Percentiles rank a stretch among this genome's conserved stretches.
Conservation (phyloP, 441 rosid species). For the Geranium incanum region DNA sequence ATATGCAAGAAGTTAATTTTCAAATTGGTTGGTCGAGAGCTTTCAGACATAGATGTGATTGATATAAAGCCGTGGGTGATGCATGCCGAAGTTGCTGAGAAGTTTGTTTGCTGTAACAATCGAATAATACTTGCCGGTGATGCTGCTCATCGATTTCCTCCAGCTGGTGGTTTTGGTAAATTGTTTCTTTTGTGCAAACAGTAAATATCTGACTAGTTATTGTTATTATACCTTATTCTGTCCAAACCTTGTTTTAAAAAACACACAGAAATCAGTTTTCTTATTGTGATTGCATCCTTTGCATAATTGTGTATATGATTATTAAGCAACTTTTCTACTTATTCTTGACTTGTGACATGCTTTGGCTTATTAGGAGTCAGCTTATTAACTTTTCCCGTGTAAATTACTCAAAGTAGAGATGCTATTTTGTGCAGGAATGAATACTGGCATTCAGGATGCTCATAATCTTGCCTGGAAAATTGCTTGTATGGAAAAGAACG, state of each 20-base stretch:
- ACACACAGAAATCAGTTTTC: neutral
- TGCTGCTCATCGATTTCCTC: constrained; percentile 95
- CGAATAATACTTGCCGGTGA: constrained; percentile 79
- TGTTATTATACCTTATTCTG: neutral
- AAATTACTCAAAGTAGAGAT: neutral
- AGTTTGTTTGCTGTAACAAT: constrained; percentile 47
- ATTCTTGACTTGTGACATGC: neutral
- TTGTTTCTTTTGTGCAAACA: constrained; percentile 13
- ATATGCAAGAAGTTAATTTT: constrained; percentile 69
- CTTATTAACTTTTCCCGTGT: neutral
- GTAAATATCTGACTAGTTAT: neutral
- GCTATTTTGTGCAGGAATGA: constrained; percentile 59
- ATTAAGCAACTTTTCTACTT: neutral
- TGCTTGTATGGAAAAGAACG: constrained; percentile 52
- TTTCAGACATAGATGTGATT: constrained; percentile 62
- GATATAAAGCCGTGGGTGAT: constrained; percentile 95
- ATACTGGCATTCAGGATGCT: constrained; percentile 94
- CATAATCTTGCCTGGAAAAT: constrained; percentile 96
- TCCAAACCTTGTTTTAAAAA: constrained; percentile 13
- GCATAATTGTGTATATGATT: neutral
- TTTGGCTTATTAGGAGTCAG: neutral
- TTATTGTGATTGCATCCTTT: neutral
- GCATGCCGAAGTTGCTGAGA: constrained; percentile 98
- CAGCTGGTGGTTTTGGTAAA: constrained; percentile 98
- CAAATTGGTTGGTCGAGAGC: constrained; percentile 78